These are phyloP conservation scores for Leucoagaricus sp. DNA, from an alignment of 1,284 basidiomycete genomes.

Conservation along the genomic window DNA sequence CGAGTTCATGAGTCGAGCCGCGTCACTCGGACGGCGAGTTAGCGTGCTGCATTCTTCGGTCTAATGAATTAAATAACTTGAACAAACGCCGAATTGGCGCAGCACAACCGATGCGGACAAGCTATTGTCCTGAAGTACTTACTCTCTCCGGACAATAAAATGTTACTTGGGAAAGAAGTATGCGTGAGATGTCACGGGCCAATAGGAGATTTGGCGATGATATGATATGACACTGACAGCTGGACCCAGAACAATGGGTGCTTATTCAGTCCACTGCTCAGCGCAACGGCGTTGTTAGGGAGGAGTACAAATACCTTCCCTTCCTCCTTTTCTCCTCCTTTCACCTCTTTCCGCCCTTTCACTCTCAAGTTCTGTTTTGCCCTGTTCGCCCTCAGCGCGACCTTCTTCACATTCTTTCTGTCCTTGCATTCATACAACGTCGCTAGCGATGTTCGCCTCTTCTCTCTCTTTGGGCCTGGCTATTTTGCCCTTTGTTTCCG, in stretches of 20 bases:
- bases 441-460: conserved; percentile 49
- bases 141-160: neutral
- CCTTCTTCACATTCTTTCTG: conserved; percentile 23
- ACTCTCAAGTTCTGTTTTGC: conserved; percentile 24
- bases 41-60: too few species aligned
- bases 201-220: neutral
- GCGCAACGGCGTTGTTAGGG: conserved; percentile 11
- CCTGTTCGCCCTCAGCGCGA: conserved; percentile 21
- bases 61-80: neutral
- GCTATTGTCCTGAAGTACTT: neutral
- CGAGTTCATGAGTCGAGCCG: too few species aligned
- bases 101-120: neutral
- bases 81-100: neutral
- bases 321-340: conserved; percentile 25
- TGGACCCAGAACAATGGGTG: conserved; percentile 11
- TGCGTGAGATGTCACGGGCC: neutral
- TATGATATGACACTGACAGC: conserved; percentile 10
- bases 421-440: conserved; percentile 24
- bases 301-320: conserved; percentile 13
- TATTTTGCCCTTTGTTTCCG: conserved; percentile 48
- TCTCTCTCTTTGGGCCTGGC: conserved; percentile 46
- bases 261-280: neutral
- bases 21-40: too few species aligned
- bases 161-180: neutral
- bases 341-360: conserved; percentile 26